Conservation (phyloP, 116 monocot species). For the Dioscorea cayenensis region DNA sequence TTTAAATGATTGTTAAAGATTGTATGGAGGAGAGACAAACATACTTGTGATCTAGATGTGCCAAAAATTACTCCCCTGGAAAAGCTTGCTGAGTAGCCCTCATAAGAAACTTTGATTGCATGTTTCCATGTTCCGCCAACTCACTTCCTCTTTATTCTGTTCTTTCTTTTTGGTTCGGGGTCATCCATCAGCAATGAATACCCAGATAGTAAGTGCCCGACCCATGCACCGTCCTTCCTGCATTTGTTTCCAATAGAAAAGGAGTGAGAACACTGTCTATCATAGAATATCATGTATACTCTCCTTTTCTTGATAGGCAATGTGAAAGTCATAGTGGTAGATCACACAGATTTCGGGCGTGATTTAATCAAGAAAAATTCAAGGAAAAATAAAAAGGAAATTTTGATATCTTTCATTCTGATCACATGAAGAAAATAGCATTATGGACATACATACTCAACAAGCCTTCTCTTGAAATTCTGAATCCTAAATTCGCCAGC, state of each 20-base stretch:
- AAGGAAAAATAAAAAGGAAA: not conserved
- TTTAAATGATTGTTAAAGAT: not conserved
- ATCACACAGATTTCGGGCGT: not conserved
- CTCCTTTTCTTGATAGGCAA: not conserved
- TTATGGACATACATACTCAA: too few species aligned
- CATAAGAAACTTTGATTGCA: constrained; percentile 60
- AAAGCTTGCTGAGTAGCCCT: constrained; percentile 73
- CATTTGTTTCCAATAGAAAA: constrained; percentile 5
- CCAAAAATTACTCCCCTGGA: constrained; percentile 80
- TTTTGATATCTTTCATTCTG: not conserved
- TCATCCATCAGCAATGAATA: constrained; percentile 96
- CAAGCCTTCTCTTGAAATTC: too few species aligned
- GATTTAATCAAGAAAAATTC: too few species aligned
- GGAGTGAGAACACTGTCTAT: not conserved
- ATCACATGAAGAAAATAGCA: too few species aligned
- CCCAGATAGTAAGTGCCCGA: constrained; percentile 87
- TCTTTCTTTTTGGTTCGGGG: constrained; percentile 38
- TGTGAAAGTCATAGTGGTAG: not conserved
- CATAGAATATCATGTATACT: not conserved
- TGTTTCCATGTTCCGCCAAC: constrained; percentile 90
- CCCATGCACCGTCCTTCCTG: constrained; percentile 94
- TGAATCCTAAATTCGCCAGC: too few species aligned
- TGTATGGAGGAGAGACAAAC: not conserved
- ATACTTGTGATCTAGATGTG: constrained; percentile 96
- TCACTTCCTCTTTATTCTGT: constrained; percentile 13